Evolutionary conservation across 192 early-diverging fungal species (phyloP), one percentile per base, ranked within the genome.

Genomic region (Linderina pennispora): DNA sequence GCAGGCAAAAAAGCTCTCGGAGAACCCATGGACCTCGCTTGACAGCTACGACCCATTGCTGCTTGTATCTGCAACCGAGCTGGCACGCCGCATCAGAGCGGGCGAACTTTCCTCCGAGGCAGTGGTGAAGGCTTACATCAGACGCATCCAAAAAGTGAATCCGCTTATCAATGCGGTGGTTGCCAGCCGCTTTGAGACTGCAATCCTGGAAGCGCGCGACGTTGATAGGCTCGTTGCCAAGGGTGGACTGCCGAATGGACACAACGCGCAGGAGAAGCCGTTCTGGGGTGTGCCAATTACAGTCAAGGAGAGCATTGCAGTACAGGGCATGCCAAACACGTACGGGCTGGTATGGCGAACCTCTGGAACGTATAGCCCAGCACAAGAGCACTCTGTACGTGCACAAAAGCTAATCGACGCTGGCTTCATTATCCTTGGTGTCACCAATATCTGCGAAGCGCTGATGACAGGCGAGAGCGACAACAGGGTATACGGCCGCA

Each of bases 401-500:
- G 11, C 23, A 11, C n/a, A 43, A 1, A 43, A 11, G 20, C 23
- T 43, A 11, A 9, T 43, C 4, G 19, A 10, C 14, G 48, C 35
- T 3, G 48, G 48, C 17, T 32, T 20, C 8, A 34, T 49, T 9
- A 23, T 37, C 36, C 20, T 35, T 17, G 48, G 16, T 15, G 16
- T 17, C 18, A 49, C 48, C 16, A 49, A 49, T 33, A 23, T 39
- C 23, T 36, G 35, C 18, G 19, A 37, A 25, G 15, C 23, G 48
- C 18, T 39, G 8, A 6, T 49, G 19, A 19, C 33, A 3, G n/a
- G 35, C 10, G 48, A 49, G 48, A 39, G 28, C 35, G 18, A 14
- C 35, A 49, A 49, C 17, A 19, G 35, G 17, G 22, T 49, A 3
- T 39, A 36, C 15, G 48, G 48, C 14, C 48, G 28, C 35, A 39